Base-by-base conservation (phyloP, 352 stramenopile species). In the Phytopythium chamaehyphon region DNA sequence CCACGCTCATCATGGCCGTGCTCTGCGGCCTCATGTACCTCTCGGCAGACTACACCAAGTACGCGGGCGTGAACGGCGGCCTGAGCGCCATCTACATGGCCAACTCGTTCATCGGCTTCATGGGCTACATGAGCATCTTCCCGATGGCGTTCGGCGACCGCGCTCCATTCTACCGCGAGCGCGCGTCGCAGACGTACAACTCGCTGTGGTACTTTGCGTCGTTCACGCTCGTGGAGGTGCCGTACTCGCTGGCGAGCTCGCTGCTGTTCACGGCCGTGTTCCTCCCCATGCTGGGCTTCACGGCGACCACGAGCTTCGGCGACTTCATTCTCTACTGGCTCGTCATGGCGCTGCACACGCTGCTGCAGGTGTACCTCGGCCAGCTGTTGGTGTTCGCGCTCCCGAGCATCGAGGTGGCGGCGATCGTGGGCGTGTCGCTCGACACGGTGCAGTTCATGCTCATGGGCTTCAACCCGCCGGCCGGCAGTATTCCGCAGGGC, bases 81-180 rank as follows among this genome's bases (percentile, higher is more conserved):
- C 61, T 96, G 16, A 73, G 78, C n/a, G 55, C 93, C 0, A 86
- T 95, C 36, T 96, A 93, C 59, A 77, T 89, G 7, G 79, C 76
- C 9, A 82, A 84, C 16, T 63, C 82, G 44, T 95, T 96, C 52
- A 71, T 90, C 38, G 68, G 73, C 23, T 68, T 94, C 23, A 73
- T 76, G 14, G 72, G 69, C 26, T 83, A 93, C 40, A 57, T 89
- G 22, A 79, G 72, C 2, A 68, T 87, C 3, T 46, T 96, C 7
- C 74, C 83, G 7, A 56, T 96, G 4, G 80, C 90, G 37, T 77
- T 88, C 60, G 71, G 82, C 38, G 85, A 97, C 51, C 74, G 91
- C 24, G 87, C 89, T 5, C 77, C 90, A 46, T 98, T 88, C 55
- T 98, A 98, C 74, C 71, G 90, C 9, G 91, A 98, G 61, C 86